Conservation (phyloP, 306 rosid genomes). For the Astragalus membranaceus region DNA sequence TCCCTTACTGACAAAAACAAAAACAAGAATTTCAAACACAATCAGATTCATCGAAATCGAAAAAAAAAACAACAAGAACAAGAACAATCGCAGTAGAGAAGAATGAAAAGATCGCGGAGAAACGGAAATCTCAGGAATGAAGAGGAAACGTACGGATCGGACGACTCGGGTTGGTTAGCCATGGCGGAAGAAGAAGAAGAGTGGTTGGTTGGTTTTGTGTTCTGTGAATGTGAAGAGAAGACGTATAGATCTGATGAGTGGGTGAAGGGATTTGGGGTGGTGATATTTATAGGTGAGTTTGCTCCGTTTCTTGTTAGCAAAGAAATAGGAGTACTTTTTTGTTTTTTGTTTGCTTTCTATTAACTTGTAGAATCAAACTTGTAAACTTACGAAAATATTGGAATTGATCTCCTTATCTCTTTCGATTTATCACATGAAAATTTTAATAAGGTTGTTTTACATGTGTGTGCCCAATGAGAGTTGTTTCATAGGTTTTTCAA, state of each 20-base stretch:
- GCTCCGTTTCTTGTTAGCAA: constrained; percentile 68
- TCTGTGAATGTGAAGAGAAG: not conserved
- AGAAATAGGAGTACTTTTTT: constrained; percentile 32
- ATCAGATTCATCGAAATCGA: not conserved
- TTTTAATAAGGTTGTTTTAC: no score
- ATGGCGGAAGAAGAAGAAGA: constrained; percentile 23
- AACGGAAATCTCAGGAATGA: constrained; percentile 23
- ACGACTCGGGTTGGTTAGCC: constrained; percentile 73
- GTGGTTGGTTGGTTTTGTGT: not conserved
- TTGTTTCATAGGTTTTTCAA: no score
- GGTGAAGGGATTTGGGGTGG: not conserved
- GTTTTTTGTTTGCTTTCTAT: not conserved
- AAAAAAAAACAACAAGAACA: not conserved
- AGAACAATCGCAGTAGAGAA: not conserved
- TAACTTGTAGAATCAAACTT: not conserved
- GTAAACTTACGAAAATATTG: no score
- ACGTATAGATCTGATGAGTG: constrained; percentile 29
- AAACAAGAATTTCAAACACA: not conserved
- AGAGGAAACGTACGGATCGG: constrained; percentile 58
- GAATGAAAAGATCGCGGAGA: not conserved
- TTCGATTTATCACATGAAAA: no score
- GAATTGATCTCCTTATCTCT: no score
- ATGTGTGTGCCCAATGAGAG: no score
- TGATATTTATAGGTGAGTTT: constrained; percentile 32
- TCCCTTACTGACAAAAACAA: constrained; percentile 53